Evolutionary conservation across 805 yeast species (phyloP).

Genomic region (Wickerhamiella sergipiensis): DNA sequence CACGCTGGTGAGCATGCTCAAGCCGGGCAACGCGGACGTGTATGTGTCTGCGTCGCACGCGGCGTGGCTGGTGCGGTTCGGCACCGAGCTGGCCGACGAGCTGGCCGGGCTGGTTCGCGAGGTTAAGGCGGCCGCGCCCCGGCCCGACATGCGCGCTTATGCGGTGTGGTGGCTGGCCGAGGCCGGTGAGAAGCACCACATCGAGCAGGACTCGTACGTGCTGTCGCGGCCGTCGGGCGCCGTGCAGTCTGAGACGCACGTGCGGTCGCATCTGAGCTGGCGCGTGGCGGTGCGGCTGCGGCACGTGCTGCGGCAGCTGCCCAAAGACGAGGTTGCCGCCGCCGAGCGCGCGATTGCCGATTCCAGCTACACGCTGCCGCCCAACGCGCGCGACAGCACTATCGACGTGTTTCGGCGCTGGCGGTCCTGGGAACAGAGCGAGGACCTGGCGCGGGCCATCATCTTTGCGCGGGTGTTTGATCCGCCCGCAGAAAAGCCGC

Average conservation of each 20-base stretch:
- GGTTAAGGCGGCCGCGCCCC: background rate
- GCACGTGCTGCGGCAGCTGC: conserved; percentile 51
- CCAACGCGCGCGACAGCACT: conserved; percentile 41
- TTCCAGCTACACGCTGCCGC: conserved; percentile 33
- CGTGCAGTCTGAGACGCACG: conserved; percentile 58
- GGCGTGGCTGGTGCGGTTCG: background rate
- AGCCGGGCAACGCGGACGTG: background rate
- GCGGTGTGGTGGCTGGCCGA: background rate
- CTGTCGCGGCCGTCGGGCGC: conserved; percentile 80
- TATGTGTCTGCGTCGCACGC: background rate
- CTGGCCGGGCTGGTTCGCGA: background rate
- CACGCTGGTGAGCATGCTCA: background rate
- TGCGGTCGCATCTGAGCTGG: conserved; percentile 79
- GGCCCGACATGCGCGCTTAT: background rate
- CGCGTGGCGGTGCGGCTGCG: conserved; percentile 66
- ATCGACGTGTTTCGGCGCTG: conserved; percentile 52
- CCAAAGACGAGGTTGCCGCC: conserved; percentile 35
- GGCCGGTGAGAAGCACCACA: conserved; percentile 37
- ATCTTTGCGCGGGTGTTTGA: conserved; percentile 14
- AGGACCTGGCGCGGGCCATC: conserved; percentile 14
- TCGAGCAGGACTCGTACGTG: conserved; percentile 78
- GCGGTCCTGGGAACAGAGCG: conserved; percentile 75
- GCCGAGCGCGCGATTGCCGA: conserved; percentile 24
- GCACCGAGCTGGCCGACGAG: background rate
- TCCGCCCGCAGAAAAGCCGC: background rate